Conservation (phyloP, 2,329 filamentous ascomycete genomes). For the Niveomyces coronatus region DNA sequence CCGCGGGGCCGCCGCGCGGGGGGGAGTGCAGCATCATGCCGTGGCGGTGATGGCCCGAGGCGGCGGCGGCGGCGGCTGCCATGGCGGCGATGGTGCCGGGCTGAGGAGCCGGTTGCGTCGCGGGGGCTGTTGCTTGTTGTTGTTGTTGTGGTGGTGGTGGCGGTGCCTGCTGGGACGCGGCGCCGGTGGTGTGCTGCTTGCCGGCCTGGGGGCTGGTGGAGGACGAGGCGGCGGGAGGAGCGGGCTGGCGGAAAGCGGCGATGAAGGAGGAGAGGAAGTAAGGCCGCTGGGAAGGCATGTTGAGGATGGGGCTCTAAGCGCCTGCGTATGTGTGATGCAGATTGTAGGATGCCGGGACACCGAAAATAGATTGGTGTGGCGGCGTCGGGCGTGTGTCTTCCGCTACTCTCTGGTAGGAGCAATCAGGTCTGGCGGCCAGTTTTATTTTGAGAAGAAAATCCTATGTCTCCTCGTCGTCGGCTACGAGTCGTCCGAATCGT, state of each 20-base stretch:
- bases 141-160: conserved; percentile 15
- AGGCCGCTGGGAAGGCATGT: conserved; percentile 43
- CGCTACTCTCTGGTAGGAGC: too few species aligned
- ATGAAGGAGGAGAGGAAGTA: conserved; percentile 48
- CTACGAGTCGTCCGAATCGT: too few species aligned
- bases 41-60: conserved; percentile 11
- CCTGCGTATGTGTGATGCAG: too few species aligned
- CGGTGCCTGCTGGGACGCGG: conserved; percentile 11
- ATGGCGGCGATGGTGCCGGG: conserved; percentile 2
- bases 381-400: too few species aligned
- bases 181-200: conserved; percentile 8
- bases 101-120: neutral
- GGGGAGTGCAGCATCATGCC: conserved; percentile 19
- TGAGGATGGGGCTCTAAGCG: conserved; percentile 11
- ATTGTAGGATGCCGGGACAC: too few species aligned
- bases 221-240: conserved; percentile 23
- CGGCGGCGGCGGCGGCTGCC: conserved; percentile 8
- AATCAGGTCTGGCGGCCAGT: too few species aligned
- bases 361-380: too few species aligned
- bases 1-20: conserved; percentile 9
- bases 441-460: too few species aligned
- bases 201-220: conserved; percentile 25
- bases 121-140: conserved; percentile 4
- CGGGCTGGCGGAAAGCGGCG: conserved; percentile 43
- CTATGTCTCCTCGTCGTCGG: too few species aligned